Conservation (phyloP, 169 alveolate genomes). For the Theileria sp. region DNA sequence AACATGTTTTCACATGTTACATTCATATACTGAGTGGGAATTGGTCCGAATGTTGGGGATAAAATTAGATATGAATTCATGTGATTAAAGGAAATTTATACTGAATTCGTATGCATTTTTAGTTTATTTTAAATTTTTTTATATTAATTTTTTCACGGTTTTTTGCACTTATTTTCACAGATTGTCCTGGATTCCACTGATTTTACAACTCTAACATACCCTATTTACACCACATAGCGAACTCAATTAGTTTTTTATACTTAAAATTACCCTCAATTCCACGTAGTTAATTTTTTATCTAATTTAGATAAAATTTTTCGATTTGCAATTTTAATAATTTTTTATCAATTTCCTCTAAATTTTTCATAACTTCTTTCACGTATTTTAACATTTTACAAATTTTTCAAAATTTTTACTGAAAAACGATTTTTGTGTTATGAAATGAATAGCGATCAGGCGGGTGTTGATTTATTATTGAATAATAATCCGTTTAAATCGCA, state of each 20-base stretch:
- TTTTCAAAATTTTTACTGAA: too few species aligned
- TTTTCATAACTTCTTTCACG: too few species aligned
- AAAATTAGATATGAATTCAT: neutral
- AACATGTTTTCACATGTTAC: neutral
- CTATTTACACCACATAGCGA: neutral
- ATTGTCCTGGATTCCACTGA: neutral
- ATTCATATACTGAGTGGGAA: neutral
- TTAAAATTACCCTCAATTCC: neutral
- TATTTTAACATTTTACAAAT: neutral
- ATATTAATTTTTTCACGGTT: neutral
- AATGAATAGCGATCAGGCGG: neutral
- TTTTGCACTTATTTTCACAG: neutral
- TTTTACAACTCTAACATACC: neutral
- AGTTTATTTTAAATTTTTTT: too few species aligned
- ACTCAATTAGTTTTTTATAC: neutral
- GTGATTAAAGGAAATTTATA: too few species aligned
- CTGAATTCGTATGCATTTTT: neutral
- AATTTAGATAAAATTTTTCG: too few species aligned
- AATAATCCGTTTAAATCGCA: conserved; percentile 10
- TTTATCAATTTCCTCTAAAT: neutral
- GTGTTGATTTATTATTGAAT: conserved; percentile 10
- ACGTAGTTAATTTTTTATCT: neutral
- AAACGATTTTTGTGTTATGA: neutral
- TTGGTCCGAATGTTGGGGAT: neutral
- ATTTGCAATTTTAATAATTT: too few species aligned